phyloP scores from a whole-genome alignment of 2,329 filamentous ascomycete genomes.

The Exophiala calicioides region DNA sequence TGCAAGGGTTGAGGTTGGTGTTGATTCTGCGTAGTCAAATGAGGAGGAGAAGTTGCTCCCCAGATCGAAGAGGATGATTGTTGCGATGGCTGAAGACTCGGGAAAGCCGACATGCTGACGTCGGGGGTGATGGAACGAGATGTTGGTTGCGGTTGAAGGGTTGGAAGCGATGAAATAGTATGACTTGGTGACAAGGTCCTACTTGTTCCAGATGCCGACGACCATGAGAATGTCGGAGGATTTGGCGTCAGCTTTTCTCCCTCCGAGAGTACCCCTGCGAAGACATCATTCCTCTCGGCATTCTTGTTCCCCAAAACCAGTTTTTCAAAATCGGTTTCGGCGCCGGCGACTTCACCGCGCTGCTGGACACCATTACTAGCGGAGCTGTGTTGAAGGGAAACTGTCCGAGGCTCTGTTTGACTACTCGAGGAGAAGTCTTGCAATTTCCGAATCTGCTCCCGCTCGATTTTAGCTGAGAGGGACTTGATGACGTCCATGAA shows the following conservation, averaged over 20 bases:
- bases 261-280: slow-evolving; percentile 34
- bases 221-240: slow-evolving; percentile 48
- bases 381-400: slow-evolving; percentile 33
- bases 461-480: slow-evolving; percentile 77
- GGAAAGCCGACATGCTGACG: slow-evolving; percentile 49
- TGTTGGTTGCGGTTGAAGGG: slow-evolving; percentile 31
- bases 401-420: slow-evolving; percentile 43
- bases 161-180: slow-evolving; percentile 25
- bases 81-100: slow-evolving; percentile 46
- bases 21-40: slow-evolving; percentile 14
- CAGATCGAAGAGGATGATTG: slow-evolving; percentile 38
- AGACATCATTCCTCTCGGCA: slow-evolving; percentile 37
- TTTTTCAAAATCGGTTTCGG: slow-evolving; percentile 77
- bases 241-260: slow-evolving; percentile 34
- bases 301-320: slow-evolving; percentile 76
- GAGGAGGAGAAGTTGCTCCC: slow-evolving; percentile 18
- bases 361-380: slow-evolving; percentile 30
- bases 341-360: slow-evolving; percentile 53
- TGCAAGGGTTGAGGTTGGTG: no score
- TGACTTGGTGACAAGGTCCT: slow-evolving; percentile 27
- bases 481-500: slow-evolving; percentile 89
- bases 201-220: slow-evolving; percentile 33
- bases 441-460: slow-evolving; percentile 84
- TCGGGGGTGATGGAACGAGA: slow-evolving; percentile 56
- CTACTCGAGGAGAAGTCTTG: slow-evolving; percentile 70